A percentile compares a stretch with the other conserved stretches of the same genome.
Evolutionary conservation across 257 asterid species (phyloP).

Genomic region (Agastache rugosa): DNA sequence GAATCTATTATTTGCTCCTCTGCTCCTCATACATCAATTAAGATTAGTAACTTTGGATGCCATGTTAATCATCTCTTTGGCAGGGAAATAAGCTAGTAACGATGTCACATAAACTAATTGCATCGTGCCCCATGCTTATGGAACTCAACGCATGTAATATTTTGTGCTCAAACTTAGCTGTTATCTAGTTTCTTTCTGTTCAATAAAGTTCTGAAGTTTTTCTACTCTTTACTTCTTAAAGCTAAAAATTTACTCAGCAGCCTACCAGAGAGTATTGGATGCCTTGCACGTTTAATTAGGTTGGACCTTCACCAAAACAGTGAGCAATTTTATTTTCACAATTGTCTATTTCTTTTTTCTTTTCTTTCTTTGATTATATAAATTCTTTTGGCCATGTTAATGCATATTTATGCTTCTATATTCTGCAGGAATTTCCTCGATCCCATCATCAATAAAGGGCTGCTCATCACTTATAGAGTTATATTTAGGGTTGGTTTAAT

Average conservation of each 20-base stretch:
- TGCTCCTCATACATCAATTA: conserved; percentile 19
- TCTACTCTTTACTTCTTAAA: conserved; percentile 42
- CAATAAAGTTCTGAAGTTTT: conserved; percentile 37
- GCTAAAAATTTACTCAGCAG: conserved; percentile 74
- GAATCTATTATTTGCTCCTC: conserved; percentile 29
- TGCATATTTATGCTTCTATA: conserved; percentile 31
- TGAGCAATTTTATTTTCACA: conserved; percentile 52
- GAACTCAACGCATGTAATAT: conserved; percentile 91
- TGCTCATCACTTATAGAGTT: conserved; percentile 90
- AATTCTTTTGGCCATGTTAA: conserved; percentile 18
- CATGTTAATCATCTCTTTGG: conserved; percentile 38
- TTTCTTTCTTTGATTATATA: conserved; percentile 7
- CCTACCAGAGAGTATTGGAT: conserved; percentile 84
- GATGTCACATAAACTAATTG: conserved; percentile 63
- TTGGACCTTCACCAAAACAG: conserved; percentile 93
- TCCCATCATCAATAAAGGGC: conserved; percentile 81
- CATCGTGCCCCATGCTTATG: conserved; percentile 80
- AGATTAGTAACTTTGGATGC: conserved; percentile 17
- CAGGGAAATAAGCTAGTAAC: conserved; percentile 86
- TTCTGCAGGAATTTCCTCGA: conserved; percentile 78
- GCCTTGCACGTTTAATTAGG: conserved; percentile 80
- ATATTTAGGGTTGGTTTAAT: conserved; percentile 74
- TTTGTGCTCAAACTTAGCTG: conserved; percentile 6
- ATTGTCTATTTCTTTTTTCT: conserved; percentile 6
- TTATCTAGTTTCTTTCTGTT: conserved; percentile 32